Percentiles rank a stretch among this genome's conserved stretches.
Evolutionary conservation across 1,284 basidiomycete genomes (phyloP).

Genomic region (Cryptococcus sp.): DNA sequence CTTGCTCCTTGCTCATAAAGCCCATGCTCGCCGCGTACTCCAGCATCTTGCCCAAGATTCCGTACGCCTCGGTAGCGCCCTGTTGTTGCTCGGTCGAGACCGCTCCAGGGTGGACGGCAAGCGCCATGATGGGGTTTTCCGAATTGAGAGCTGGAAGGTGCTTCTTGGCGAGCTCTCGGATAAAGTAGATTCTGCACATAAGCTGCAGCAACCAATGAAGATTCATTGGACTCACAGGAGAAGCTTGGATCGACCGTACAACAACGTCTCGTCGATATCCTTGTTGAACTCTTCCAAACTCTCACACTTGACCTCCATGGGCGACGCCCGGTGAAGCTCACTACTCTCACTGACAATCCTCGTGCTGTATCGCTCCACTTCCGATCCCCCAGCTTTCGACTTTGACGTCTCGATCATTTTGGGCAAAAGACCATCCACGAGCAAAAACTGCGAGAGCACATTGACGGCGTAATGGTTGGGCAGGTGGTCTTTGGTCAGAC

Average conservation of each 20-base stretch:
- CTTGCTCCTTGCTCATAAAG: slow-evolving; percentile 42
- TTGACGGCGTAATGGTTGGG: slow-evolving; percentile 40
- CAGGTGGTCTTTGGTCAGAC: slow-evolving; percentile 31
- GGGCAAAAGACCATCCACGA: slow-evolving; percentile 31
- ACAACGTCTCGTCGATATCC: slow-evolving; percentile 23
- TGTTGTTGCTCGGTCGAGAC: slow-evolving; percentile 39
- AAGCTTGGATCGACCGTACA: slow-evolving; percentile 35
- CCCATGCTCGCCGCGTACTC: slow-evolving; percentile 23
- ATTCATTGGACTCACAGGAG: slow-evolving; percentile 22
- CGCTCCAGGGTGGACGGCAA: slow-evolving; percentile 39
- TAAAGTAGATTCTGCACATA: slow-evolving; percentile 30
- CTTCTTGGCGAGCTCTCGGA: slow-evolving; percentile 27
- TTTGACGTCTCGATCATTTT: slow-evolving; percentile 32
- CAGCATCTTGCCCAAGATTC: slow-evolving; percentile 27
- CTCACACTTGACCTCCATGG: slow-evolving; percentile 32
- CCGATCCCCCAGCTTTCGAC: slow-evolving; percentile 14
- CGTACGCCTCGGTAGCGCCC: slow-evolving; percentile 37
- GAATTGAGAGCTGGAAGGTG: slow-evolving; percentile 26
- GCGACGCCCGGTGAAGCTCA: slow-evolving; percentile 33
- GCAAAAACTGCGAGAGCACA: slow-evolving; percentile 32
- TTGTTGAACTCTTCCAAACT: slow-evolving; percentile 31
- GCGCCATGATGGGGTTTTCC: slow-evolving; percentile 26
- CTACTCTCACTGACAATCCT: slow-evolving; percentile 34
- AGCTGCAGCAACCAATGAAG: not conserved
- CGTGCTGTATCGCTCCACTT: slow-evolving; percentile 21